Base-by-base conservation (phyloP, 768 basidiomycete genomes). In the Boletus sp. region DNA sequence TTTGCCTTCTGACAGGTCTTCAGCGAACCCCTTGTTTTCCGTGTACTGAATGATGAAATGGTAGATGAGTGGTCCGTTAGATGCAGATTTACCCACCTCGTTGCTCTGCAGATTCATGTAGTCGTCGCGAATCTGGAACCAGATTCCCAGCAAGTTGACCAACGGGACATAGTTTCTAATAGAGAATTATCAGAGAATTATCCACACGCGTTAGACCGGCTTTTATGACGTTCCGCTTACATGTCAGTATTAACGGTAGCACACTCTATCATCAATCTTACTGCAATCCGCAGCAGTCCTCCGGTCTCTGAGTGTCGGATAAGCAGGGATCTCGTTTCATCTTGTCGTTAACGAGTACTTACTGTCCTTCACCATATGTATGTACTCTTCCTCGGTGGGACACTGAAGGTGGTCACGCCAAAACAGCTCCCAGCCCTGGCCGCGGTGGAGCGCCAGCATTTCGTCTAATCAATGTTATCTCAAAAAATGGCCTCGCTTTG, bases 351-450 rank as follows among this genome's bases (percentile, higher is more conserved):
- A 5, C 18, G 40, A 45, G 7, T 54, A 73, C 76, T 58, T 64
- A 96, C 96, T 98, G 64, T 94, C 90, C 69, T 92, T 92, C 37
- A 96, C 96, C 96, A 98, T 98, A 1, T 81, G 75, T 46, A 98
- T 80, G 64, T 98, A 98, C 64, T 98, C 91, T 61, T 94, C 90
- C 69, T 98, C 96, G 0, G 89, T 89, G 5, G 96, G 96, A 67
- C 95, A 98, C 44, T 79, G 84, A 10, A 98, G 73, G 7, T 86
- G 88, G 64, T 98, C 96, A 50, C 96, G 79, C 94, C 95, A 99
- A 29, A 94, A 81, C 2, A 99, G 77, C 61, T 98, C 96, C 35
- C 92, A 80, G 0, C 96, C 96, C 71, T 98, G 95, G 0, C 95
- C 96, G 4, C 95, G 86, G 72, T 98, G 96, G 1, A 98, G 78